Percentiles rank a stretch among this genome's conserved stretches.
phyloP scores from a whole-genome alignment of 2,329 filamentous ascomycete genomes.

The Sarocladiaceae sp. region DNA sequence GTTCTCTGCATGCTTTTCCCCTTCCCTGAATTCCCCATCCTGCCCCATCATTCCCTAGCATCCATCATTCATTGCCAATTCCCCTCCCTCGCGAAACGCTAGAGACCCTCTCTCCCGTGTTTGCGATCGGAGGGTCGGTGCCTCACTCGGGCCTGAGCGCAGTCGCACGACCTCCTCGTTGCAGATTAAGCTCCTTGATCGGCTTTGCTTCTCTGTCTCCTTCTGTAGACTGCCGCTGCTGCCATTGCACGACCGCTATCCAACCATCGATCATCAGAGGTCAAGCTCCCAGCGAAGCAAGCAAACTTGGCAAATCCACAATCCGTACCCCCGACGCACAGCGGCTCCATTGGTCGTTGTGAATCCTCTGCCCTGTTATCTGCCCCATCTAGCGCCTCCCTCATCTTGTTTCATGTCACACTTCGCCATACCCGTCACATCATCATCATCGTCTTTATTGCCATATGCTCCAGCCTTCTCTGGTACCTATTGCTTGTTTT shows the following conservation, averaged over 20 bases:
- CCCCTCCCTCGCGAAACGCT: slow-evolving; percentile 4
- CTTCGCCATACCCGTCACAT: background rate
- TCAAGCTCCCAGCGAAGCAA: slow-evolving; percentile 7
- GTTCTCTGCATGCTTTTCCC: background rate
- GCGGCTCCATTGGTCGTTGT: background rate
- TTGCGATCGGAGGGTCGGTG: background rate
- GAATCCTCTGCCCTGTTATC: slow-evolving; percentile 6
- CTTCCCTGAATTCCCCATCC: background rate
- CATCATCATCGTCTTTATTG: background rate
- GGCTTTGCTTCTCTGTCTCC: background rate
- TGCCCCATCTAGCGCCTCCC: background rate
- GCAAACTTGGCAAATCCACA: slow-evolving; percentile 10
- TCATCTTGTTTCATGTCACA: slow-evolving; percentile 9
- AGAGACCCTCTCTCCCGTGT: slow-evolving; percentile 6
- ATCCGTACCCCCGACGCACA: slow-evolving; percentile 3
- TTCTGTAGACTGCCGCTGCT: background rate
- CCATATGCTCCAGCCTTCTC: background rate
- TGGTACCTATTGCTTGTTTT: no score
- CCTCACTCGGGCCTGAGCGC: slow-evolving; percentile 4
- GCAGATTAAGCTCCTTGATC: background rate
- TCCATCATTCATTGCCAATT: background rate
- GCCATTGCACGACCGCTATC: background rate
- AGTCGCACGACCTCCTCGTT: background rate
- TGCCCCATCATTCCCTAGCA: background rate
- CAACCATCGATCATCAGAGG: background rate